Percentiles rank a stretch among this genome's conserved stretches.
phyloP scores from a whole-genome alignment of 257 asterid species.

The Fraxinus cuspidata region DNA sequence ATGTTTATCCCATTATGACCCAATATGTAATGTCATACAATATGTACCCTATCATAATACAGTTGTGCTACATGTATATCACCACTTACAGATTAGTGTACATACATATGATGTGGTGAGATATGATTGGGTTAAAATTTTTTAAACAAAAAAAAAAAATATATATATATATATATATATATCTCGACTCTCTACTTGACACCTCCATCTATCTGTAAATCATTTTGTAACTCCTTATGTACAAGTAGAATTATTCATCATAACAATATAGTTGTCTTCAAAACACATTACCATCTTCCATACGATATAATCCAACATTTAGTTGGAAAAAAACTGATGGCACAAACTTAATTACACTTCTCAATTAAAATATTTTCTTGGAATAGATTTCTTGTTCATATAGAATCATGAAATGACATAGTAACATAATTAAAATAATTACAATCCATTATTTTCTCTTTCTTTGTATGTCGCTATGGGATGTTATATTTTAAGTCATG shows the following conservation, averaged over 20 bases:
- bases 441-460: not conserved
- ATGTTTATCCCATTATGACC: not conserved
- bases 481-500: not conserved
- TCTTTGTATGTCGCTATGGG: not conserved
- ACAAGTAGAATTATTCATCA: too few relatives aligned
- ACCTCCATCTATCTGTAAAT: too few relatives aligned
- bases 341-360: constrained; percentile 8
- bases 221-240: too few relatives aligned
- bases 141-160: too few relatives aligned
- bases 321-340: not conserved
- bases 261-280: not conserved
- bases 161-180: too few relatives aligned
- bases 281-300: not conserved
- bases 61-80: too few relatives aligned
- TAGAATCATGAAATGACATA: not conserved
- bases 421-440: not conserved
- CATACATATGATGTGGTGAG: too few relatives aligned
- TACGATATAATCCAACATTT: not conserved
- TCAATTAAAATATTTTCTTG: constrained; percentile 10
- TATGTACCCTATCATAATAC: not conserved
- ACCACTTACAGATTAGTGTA: too few relatives aligned
- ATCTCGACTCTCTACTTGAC: too few relatives aligned
- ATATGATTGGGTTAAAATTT: too few relatives aligned
- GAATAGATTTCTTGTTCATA: constrained; percentile 15
- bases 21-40: not conserved